Evolutionary conservation across 805 yeast genomes (phyloP), one percentile per base, ranked within the genome.

Genomic region (Schwanniomyces polymorphus): DNA sequence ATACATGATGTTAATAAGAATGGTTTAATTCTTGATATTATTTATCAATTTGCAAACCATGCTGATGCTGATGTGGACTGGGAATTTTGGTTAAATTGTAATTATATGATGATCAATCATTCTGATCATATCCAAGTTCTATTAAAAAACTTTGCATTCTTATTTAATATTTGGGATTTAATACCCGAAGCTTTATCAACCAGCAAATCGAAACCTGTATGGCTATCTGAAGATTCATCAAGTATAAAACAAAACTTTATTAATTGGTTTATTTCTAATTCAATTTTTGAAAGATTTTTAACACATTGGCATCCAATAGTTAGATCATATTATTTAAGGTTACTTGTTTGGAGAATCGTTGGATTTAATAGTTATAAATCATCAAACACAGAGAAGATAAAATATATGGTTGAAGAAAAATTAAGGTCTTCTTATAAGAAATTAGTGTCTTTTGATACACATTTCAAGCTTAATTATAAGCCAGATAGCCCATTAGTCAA

Each of bases 231-330:
- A 48, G 50, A 57, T 4, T 64, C 61, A 28, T 74, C 72, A 47
- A 68, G 82, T 37, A 59, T 77, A 41, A 73, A 82, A 49, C 68
- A 72, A 56, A 78, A 78, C 54, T 64, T 83, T 44, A 67, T 81
- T 4, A 57, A 64, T 16, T 86, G 86, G 84, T 60, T 88, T 28
- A 64, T 85, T 7, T 72, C 79, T 3, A 60, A 68, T 4, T 54
- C 59, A 1, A 66, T 70, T 28, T 88, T 91, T 85, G 64, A 64
- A 28, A 68, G 72, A 41, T 79, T 78, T 50, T 82, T 89, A 57
- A 78, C 84, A 33, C 95, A 90, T 64, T 90, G 95, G 89, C 79
- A 83, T 57, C 91, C 96, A 3, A 63, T 88, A 14, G 83, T 88
- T 21, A 71, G 96, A 31, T 77, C 86, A 4, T 86, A 83, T 57